Conservation (phyloP, 2,329 filamentous ascomycete species). For the Fonsecaea erecta region DNA sequence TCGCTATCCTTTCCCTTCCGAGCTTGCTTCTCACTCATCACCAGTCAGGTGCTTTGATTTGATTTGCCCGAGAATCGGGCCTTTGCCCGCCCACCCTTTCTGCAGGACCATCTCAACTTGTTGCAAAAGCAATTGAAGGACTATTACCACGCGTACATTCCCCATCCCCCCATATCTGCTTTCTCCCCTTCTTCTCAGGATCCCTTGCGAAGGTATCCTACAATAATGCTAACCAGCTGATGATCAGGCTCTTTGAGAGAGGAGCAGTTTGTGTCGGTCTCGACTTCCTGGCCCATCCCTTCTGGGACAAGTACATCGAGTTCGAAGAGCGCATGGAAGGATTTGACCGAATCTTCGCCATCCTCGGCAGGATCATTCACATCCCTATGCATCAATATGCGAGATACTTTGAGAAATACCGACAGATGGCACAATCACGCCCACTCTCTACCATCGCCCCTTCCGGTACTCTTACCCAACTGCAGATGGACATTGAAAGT, state of each 20-base stretch:
- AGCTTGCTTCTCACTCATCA: slow-evolving; percentile 58
- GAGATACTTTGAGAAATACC: slow-evolving; percentile 90
- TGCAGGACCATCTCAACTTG: slow-evolving; percentile 21
- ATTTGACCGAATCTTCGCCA: slow-evolving; percentile 80
- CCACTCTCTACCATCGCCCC: slow-evolving; percentile 75
- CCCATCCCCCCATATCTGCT: slow-evolving; percentile 53
- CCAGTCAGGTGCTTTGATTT: slow-evolving; percentile 54
- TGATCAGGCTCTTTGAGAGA: slow-evolving; percentile 82
- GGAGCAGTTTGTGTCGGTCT: slow-evolving; percentile 82
- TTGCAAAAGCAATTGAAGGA: slow-evolving; percentile 29
- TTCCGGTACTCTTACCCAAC: slow-evolving; percentile 67
- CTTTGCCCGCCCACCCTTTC: slow-evolving; percentile 24
- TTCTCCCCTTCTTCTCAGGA: slow-evolving; percentile 44
- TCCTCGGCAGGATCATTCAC: slow-evolving; percentile 79
- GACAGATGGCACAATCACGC: slow-evolving; percentile 72
- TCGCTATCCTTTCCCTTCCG: slow-evolving; percentile 34
- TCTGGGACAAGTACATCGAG: slow-evolving; percentile 99
- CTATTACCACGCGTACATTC: slow-evolving; percentile 32
- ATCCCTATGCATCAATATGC: slow-evolving; percentile 97
- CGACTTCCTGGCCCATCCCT: slow-evolving; percentile 91
- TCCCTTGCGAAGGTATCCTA: slow-evolving; percentile 38
- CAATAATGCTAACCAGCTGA: slow-evolving; percentile 47
- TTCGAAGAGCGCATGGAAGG: slow-evolving; percentile 91
- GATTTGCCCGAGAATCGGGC: slow-evolving; percentile 39
- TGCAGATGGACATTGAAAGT: slow-evolving; percentile 72